A percentile compares a stretch with the other conserved stretches of the same genome.
These are phyloP conservation scores for Boletus coccyginus DNA, from an alignment of 768 basidiomycete species.

Conservation along the genomic window DNA sequence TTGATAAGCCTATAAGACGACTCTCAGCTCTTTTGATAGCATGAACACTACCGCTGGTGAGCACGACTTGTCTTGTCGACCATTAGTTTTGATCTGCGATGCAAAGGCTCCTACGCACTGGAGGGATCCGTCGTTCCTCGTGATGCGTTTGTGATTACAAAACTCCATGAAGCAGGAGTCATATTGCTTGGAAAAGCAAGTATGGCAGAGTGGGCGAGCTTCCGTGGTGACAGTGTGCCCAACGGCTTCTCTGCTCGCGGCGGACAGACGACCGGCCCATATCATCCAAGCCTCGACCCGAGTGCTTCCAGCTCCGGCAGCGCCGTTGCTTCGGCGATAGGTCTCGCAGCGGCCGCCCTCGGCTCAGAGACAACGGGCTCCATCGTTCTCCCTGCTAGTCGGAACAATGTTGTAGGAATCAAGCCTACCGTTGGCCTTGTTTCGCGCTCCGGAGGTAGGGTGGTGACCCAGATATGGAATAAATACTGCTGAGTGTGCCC, in stretches of 20 bases:
- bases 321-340: constrained; percentile 42
- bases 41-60: constrained; percentile 53
- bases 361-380: constrained; percentile 51
- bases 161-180: constrained; percentile 32
- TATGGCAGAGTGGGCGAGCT: constrained; percentile 44
- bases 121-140: constrained; percentile 37
- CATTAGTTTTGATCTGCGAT: neutral
- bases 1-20: neutral
- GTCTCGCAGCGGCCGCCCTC: constrained; percentile 42
- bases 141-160: constrained; percentile 34
- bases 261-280: constrained; percentile 42
- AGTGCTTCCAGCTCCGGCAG: constrained; percentile 43
- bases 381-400: constrained; percentile 42
- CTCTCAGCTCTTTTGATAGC: constrained; percentile 18
- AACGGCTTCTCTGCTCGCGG: constrained; percentile 46
- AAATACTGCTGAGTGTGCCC: neutral
- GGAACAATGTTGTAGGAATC: constrained; percentile 44
- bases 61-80: constrained; percentile 17
- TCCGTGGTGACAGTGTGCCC: constrained; percentile 34
- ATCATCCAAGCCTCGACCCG: constrained; percentile 41
- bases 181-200: constrained; percentile 43
- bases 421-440: constrained; percentile 44
- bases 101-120: constrained; percentile 36
- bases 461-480: neutral
- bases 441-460: constrained; percentile 36